Base-by-base conservation (phyloP, 441 rosid genomes). In the Brassica hybrid region DNA sequence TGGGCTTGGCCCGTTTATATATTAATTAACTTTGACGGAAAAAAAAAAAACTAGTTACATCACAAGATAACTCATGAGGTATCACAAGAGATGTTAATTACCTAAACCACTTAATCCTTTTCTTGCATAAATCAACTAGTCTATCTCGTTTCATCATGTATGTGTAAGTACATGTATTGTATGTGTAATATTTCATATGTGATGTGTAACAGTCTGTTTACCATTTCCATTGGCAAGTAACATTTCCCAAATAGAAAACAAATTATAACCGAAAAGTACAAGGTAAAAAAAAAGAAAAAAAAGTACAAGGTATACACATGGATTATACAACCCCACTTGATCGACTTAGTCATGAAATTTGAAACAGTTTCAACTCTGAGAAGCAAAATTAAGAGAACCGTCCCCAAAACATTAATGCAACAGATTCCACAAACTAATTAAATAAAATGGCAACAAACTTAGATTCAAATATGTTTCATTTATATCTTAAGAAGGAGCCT, bases 221-320 rank as follows among this genome's bases (percentile, higher is more conserved):
- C 8, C 57, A 9, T 32, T 52, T 32, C 11, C 45, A n/a, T 13
- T 13, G 17, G 8, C 38, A 64, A 52, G 17, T 11, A 23, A 10
- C 1, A 34, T 32, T 25, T 71, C 45, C 1, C 12, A 19, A 17
- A n/a, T 9, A 63, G 50, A 16, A 41, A 34, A 17, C 12, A 34
- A 34, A 52, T 34, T 17, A 32, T n/a, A 34, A 19, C 23, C 7
- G 57, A 14, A 14, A 62, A 45, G n/a, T 45, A 45, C n/a, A 72
- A 61, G 17, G 32, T 63, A 10, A 19, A 19, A 19, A 19, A 19
- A 19, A 1, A 19, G n/a, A 19, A 19, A 19, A 19, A 19, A 72
- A 62, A 45, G n/a, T 45, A 48, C n/a, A 72, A 62, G 12, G 32
- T 63, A 6, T 63, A 13, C 69, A 73, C 52, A 73, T 11, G 62